phyloP scores from a whole-genome alignment of 2,329 filamentous ascomycete genomes.

The Sporothrix brasiliensis region DNA sequence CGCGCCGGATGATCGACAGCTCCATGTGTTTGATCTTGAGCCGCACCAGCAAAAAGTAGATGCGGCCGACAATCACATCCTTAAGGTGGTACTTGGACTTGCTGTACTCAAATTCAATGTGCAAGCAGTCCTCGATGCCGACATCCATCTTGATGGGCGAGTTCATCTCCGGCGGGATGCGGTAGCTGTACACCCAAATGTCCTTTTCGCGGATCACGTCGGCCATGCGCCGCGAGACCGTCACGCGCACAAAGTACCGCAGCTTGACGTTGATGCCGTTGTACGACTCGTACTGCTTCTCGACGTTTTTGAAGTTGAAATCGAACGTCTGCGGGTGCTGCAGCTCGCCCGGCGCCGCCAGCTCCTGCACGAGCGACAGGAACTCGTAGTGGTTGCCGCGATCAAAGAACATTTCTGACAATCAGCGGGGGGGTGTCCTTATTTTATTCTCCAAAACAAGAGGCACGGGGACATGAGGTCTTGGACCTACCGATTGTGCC shows the following conservation, averaged over 20 bases:
- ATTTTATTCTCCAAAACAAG: no score
- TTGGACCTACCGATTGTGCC: constrained; percentile 79
- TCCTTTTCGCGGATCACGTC: constrained; percentile 99
- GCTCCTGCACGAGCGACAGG: constrained; percentile 92
- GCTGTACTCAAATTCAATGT: constrained; percentile 99
- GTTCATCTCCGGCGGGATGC: constrained; percentile 97
- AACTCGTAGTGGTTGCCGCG: constrained; percentile 99
- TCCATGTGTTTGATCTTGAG: constrained; percentile 99
- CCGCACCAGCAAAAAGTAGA: constrained; percentile 95
- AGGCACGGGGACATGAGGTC: not conserved
- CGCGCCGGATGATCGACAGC: constrained; percentile 91
- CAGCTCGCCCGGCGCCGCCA: constrained; percentile 93
- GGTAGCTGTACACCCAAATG: constrained; percentile 98
- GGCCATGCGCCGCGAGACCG: constrained; percentile 93
- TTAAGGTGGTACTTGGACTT: constrained; percentile 99
- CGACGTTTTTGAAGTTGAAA: constrained; percentile 99
- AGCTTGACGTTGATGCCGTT: constrained; percentile 99
- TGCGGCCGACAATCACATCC: constrained; percentile 96
- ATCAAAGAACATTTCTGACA: constrained; percentile 97
- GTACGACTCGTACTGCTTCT: constrained; percentile 99
- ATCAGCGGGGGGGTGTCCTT: not conserved
- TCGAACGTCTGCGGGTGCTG: constrained; percentile 98
- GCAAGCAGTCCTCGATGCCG: constrained; percentile 96
- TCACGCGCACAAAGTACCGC: constrained; percentile 96
- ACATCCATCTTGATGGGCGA: constrained; percentile 99